Evolutionary conservation across 495 filamentous ascomycete species (phyloP).

Genomic region (Immersiella caudata): DNA sequence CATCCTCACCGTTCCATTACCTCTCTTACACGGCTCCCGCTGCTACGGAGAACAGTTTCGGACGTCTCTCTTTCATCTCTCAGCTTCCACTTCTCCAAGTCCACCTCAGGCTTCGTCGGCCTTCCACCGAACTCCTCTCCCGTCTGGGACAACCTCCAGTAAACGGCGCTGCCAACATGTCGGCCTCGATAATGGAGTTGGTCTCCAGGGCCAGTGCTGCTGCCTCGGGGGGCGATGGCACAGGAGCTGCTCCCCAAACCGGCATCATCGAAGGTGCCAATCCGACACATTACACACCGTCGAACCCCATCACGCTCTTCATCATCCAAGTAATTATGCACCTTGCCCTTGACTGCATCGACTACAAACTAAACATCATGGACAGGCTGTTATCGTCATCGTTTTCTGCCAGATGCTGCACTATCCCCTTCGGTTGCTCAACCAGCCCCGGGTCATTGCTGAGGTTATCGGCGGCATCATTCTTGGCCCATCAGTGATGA

Average conservation of each 20-base stretch:
- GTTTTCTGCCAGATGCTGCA: slow-evolving; percentile 80
- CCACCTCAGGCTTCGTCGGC: no score
- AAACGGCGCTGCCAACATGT: not conserved
- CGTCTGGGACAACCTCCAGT: not conserved
- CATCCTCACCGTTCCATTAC: not conserved
- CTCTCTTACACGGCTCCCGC: not conserved
- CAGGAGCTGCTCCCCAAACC: slow-evolving; percentile 34
- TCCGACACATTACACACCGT: slow-evolving; percentile 69
- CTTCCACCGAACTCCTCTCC: not conserved
- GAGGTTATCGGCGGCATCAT: slow-evolving; percentile 94
- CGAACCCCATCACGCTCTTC: slow-evolving; percentile 88
- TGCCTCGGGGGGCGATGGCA: not conserved
- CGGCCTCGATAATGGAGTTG: not conserved
- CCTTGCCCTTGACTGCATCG: not conserved
- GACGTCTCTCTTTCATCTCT: not conserved
- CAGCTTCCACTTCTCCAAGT: not conserved
- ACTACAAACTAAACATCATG: not conserved
- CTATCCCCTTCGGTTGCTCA: slow-evolving; percentile 77
- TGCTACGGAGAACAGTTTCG: not conserved
- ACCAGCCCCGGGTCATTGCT: slow-evolving; percentile 91
- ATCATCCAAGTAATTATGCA: slow-evolving; percentile 90
- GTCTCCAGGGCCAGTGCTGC: not conserved
- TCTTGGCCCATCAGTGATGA: slow-evolving; percentile 84
- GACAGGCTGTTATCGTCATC: slow-evolving; percentile 83
- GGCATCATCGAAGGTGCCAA: slow-evolving; percentile 59